Conservation (phyloP, 2,329 filamentous ascomycete genomes). For the Phaeosphaeria sp. region DNA sequence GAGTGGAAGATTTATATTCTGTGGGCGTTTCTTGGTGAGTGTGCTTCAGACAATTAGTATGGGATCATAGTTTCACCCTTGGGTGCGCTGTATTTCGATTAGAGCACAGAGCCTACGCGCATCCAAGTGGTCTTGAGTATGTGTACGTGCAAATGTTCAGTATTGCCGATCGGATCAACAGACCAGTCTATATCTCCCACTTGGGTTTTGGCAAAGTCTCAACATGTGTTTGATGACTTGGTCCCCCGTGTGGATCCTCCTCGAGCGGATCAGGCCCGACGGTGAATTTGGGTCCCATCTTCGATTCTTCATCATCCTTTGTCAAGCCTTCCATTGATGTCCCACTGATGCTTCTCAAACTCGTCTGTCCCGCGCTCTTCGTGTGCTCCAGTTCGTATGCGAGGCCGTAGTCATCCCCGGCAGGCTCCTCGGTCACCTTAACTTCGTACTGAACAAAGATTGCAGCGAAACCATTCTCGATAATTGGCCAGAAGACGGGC, state of each 20-base stretch:
- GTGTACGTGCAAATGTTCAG: neutral
- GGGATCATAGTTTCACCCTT: too few relatives aligned
- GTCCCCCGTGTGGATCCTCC: conserved; percentile 11
- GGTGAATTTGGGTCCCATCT: conserved; percentile 23
- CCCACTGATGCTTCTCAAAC: conserved; percentile 32
- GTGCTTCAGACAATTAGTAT: too few relatives aligned
- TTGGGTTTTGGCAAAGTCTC: conserved; percentile 27
- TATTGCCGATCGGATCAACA: neutral
- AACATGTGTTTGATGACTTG: conserved; percentile 29
- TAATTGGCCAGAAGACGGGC: conserved; percentile 46
- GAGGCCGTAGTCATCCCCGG: conserved; percentile 25
- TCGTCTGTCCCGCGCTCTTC: conserved; percentile 15
- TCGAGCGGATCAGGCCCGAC: conserved; percentile 34
- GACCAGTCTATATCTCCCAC: conserved; percentile 26
- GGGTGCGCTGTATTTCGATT: too few relatives aligned
- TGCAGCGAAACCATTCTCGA: conserved; percentile 31
- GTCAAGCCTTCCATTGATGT: conserved; percentile 31
- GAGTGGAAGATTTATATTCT: too few relatives aligned
- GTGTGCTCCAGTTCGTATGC: conserved; percentile 38
- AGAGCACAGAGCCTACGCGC: too few relatives aligned
- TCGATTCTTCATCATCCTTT: conserved; percentile 11
- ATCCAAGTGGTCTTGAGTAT: neutral
- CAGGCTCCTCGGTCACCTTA: conserved; percentile 36
- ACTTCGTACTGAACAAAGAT: conserved; percentile 47
- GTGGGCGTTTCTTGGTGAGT: too few relatives aligned